Percentiles rank a stretch among this genome's conserved stretches.
These are phyloP conservation scores for Paspalum notatum DNA, from an alignment of 176 grass and related monocot genomes.

Conservation along the genomic window DNA sequence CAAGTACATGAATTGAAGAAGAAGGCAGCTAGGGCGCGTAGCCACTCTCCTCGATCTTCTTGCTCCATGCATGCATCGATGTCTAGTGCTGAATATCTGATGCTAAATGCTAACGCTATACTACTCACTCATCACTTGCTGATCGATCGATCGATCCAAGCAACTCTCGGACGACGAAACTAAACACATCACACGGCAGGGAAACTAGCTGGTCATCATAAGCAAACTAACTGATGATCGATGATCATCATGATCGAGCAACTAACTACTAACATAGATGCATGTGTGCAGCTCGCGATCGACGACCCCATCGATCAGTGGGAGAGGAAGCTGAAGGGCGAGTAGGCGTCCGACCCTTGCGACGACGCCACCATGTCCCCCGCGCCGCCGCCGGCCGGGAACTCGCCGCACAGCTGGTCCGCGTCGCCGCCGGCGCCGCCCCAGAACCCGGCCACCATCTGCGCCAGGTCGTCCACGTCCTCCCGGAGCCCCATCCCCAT, in stretches of 20 bases:
- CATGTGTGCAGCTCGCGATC: not conserved
- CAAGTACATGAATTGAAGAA: not conserved
- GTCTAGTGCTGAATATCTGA: no score
- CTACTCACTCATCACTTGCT: conserved; percentile 18
- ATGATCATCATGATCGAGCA: not conserved
- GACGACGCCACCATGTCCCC: conserved; percentile 49
- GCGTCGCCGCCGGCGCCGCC: conserved; percentile 35
- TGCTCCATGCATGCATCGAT: not conserved
- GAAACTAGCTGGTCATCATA: not conserved
- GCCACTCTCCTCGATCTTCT: not conserved
- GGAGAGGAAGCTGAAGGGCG: conserved; percentile 63
- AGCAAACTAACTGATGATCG: conserved; percentile 3
- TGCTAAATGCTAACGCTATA: conserved; percentile 18
- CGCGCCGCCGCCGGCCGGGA: conserved; percentile 29
- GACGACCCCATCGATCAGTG: not conserved
- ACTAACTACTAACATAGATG: not conserved
- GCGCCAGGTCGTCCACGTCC: conserved; percentile 62
- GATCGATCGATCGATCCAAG: not conserved
- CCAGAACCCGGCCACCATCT: conserved; percentile 64
- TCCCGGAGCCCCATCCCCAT: conserved; percentile 53
- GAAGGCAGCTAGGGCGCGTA: not conserved
- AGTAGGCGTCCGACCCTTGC: conserved; percentile 45
- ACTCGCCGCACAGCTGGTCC: conserved; percentile 51
- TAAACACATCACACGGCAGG: no score
- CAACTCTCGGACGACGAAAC: no score